Conservation (phyloP, 805 yeast species). For the Komagataella kurtzmanii region DNA sequence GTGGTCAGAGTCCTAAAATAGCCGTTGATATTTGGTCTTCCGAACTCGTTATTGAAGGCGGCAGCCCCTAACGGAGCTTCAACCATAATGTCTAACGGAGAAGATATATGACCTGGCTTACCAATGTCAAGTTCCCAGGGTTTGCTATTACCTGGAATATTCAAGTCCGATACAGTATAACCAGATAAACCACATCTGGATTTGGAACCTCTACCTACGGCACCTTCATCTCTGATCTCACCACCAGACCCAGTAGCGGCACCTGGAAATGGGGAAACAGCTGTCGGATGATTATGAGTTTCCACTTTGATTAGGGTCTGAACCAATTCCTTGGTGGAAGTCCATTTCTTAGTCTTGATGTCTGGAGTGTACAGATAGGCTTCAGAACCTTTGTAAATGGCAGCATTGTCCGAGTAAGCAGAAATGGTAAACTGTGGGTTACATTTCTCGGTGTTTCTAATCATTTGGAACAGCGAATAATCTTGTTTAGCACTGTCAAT, state of each 20-base stretch:
- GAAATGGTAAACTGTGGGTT: constrained; percentile 76
- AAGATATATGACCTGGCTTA: constrained; percentile 85
- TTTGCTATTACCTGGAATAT: constrained; percentile 73
- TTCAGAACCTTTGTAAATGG: constrained; percentile 77
- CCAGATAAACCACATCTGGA: constrained; percentile 95
- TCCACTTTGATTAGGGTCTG: constrained; percentile 92
- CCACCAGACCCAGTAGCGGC: constrained; percentile 99
- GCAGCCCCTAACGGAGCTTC: constrained; percentile 98
- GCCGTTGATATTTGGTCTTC: constrained; percentile 95
- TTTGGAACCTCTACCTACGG: constrained; percentile 96
- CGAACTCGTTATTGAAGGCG: constrained; percentile 96
- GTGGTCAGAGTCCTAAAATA: constrained; percentile 93
- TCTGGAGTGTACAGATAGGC: constrained; percentile 77
- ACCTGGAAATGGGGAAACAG: constrained; percentile 98
- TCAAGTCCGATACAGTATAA: constrained; percentile 79
- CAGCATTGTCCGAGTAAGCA: constrained; percentile 97
- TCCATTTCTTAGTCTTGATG: constrained; percentile 51
- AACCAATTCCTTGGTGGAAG: constrained; percentile 59
- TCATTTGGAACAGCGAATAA: constrained; percentile 79
- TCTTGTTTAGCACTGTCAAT: constrained; percentile 74
- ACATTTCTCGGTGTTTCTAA: constrained; percentile 78
- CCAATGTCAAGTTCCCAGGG: constrained; percentile 95
- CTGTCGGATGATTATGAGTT: constrained; percentile 98
- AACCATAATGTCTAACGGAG: constrained; percentile 86
- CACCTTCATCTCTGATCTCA: constrained; percentile 99